Conservation (phyloP, 768 basidiomycete species). For the Lepiota venenata region DNA sequence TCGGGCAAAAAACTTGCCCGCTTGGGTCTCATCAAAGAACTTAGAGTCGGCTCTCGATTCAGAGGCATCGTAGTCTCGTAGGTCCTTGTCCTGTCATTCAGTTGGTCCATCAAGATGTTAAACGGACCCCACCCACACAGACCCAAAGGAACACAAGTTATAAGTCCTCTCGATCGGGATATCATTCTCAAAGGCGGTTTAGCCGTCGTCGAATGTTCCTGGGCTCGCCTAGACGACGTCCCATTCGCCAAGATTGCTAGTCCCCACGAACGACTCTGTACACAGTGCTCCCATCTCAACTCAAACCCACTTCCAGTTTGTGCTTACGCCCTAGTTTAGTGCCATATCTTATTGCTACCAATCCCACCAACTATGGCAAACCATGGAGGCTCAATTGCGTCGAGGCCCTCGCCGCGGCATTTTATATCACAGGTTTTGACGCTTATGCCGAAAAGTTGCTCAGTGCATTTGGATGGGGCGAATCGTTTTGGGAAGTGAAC, state of each 20-base stretch:
- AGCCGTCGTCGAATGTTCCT: constrained; percentile 98
- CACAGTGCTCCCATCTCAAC: constrained; percentile 31
- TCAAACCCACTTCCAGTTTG: no score
- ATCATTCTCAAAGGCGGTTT: constrained; percentile 72
- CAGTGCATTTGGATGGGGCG: constrained; percentile 88
- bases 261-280: constrained; percentile 87
- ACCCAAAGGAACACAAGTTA: constrained; percentile 75
- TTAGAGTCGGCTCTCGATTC: constrained; percentile 83
- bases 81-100: constrained; percentile 30
- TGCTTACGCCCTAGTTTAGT: constrained; percentile 43
- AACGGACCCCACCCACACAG: constrained; percentile 31
- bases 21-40: constrained; percentile 78
- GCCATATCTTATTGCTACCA: constrained; percentile 92
- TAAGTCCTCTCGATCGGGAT: constrained; percentile 83
- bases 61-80: constrained; percentile 93
- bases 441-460: constrained; percentile 76
- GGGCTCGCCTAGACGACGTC: constrained; percentile 93
- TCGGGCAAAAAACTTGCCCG: constrained; percentile 89
- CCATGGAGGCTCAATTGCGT: constrained; percentile 96
- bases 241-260: constrained; percentile 93
- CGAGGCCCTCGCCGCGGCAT: constrained; percentile 91
- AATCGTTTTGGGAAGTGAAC: constrained; percentile 85
- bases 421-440: constrained; percentile 90
- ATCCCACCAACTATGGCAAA: constrained; percentile 97
- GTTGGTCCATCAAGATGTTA: constrained; percentile 1